Conservation (phyloP, 148 eudicot species). For the Dianthus caryophyllus region DNA sequence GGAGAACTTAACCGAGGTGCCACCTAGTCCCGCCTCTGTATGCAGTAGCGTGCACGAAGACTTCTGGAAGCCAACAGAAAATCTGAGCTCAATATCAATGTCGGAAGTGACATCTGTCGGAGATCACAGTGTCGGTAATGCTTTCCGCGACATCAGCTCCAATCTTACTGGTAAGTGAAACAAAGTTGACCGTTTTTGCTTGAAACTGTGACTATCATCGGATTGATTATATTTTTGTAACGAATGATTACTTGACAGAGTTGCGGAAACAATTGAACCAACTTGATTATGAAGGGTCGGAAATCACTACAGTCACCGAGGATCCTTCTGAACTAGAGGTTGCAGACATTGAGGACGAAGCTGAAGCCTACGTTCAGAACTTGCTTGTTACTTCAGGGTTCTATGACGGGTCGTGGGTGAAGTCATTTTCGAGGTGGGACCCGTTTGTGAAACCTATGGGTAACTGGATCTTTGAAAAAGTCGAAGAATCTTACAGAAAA, state of each 20-base stretch:
- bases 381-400: conserved; percentile 72
- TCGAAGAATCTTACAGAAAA: conserved; percentile 57
- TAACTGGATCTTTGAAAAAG: conserved; percentile 56
- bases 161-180: conserved; percentile 60
- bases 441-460: conserved; percentile 59
- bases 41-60: conserved; percentile 76
- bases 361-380: conserved; percentile 66
- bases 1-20: conserved; percentile 94
- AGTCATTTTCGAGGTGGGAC: conserved; percentile 60
- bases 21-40: conserved; percentile 95
- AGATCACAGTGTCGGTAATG: conserved; percentile 49
- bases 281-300: conserved; percentile 53
- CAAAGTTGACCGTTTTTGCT: not conserved
- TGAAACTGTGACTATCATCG: not conserved
- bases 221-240: not conserved
- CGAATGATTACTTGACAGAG: conserved; percentile 38
- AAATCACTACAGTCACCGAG: conserved; percentile 46
- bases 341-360: conserved; percentile 57
- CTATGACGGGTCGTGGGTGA: conserved; percentile 47
- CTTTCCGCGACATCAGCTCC: conserved; percentile 78
- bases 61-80: conserved; percentile 63
- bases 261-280: conserved; percentile 66
- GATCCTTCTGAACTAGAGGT: conserved; percentile 45
- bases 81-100: conserved; percentile 51
- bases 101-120: conserved; percentile 66